phyloP scores from a whole-genome alignment of 2,329 filamentous ascomycete genomes.

The Phialemoniopsis sp. region DNA sequence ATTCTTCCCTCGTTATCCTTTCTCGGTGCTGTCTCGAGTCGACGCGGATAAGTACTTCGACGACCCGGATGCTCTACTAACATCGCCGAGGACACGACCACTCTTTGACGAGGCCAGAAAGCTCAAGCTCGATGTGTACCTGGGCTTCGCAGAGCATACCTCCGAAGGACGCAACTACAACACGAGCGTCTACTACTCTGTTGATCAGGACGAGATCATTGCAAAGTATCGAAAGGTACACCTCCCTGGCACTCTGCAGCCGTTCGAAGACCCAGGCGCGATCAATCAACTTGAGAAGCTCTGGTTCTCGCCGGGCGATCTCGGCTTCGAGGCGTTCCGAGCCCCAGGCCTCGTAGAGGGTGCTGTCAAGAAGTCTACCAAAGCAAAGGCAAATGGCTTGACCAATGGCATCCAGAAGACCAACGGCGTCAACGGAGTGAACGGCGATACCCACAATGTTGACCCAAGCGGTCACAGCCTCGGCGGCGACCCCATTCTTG shows the following conservation, averaged over 20 bases:
- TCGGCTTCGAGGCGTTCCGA: constrained; percentile 50
- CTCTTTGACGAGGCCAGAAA: constrained; percentile 43
- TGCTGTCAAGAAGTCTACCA: constrained; percentile 24
- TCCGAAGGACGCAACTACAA: constrained; percentile 35
- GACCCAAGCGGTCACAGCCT: too few species aligned
- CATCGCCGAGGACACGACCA: constrained; percentile 37
- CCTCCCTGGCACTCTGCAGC: constrained; percentile 47
- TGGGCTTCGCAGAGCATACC: constrained; percentile 48
- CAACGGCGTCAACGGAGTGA: background rate
- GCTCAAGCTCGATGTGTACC: constrained; percentile 42
- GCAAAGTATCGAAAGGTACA: constrained; percentile 53
- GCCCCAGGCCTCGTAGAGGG: constrained; percentile 37
- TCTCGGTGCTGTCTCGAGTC: constrained; percentile 39
- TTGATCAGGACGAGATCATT: constrained; percentile 32
- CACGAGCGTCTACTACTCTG: constrained; percentile 46
- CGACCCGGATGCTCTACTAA: constrained; percentile 36
- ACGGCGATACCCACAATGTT: too few species aligned
- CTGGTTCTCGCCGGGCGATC: constrained; percentile 47
- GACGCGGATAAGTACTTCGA: constrained; percentile 31
- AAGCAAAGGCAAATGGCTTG: constrained; percentile 7
- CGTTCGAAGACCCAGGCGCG: constrained; percentile 39
- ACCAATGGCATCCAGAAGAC: too few species aligned
- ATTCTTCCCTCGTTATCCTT: constrained; percentile 50
- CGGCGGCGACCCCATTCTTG: constrained; percentile 47
- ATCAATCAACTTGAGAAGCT: constrained; percentile 50